Evolutionary conservation across 2,329 filamentous ascomycete genomes (phyloP).

Genomic region (Trichoderma afroharzianum): DNA sequence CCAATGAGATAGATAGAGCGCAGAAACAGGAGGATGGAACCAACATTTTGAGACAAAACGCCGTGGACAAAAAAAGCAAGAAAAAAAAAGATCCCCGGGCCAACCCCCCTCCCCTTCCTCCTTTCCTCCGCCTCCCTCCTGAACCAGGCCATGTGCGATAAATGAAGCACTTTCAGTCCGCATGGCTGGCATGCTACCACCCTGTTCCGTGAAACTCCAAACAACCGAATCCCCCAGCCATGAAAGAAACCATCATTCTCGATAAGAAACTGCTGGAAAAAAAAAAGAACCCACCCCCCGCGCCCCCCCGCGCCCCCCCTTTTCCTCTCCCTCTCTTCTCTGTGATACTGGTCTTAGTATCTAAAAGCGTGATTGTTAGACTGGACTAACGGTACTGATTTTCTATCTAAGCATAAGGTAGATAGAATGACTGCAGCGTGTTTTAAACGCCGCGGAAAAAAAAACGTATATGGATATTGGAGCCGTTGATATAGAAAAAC

Average conservation of each 20-base stretch:
- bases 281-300: too few species aligned
- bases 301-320: too few species aligned
- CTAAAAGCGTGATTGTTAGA: background rate
- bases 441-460: background rate
- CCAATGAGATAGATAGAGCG: background rate
- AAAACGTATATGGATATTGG: slow-evolving; percentile 1
- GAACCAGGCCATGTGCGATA: slow-evolving; percentile 18
- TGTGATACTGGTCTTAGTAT: background rate
- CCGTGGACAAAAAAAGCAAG: background rate
- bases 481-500: background rate
- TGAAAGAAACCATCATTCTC: background rate
- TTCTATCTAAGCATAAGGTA: background rate
- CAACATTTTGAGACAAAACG: slow-evolving; percentile 1
- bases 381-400: background rate
- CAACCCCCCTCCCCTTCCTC: background rate
- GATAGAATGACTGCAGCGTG: background rate
- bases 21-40: background rate
- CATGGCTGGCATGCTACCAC: slow-evolving; percentile 15
- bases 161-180: slow-evolving; percentile 20
- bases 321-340: background rate
- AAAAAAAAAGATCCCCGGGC: background rate
- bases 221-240: background rate
- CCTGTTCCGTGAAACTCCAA: slow-evolving; percentile 12
- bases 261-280: background rate
- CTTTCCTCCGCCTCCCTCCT: background rate